Conservation (phyloP, 495 filamentous ascomycete species). For the Talaromyces adpressus region DNA sequence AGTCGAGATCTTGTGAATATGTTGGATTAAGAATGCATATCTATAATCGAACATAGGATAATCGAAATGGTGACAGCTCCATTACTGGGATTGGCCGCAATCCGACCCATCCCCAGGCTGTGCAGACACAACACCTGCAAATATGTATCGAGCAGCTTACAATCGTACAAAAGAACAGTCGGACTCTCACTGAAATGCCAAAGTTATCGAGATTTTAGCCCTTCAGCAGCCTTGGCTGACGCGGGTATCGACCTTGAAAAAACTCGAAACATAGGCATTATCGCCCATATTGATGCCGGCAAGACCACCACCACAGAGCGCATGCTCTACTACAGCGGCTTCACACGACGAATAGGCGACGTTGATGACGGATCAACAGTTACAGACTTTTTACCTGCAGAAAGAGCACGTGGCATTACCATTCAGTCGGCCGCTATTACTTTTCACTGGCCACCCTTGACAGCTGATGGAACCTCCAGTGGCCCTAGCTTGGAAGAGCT, state of each 20-base stretch:
- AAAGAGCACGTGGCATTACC: constrained; percentile 89
- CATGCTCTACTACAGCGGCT: constrained; percentile 96
- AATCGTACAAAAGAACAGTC: not conserved
- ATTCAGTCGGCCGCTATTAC: constrained; percentile 97
- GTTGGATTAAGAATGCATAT: too few species aligned
- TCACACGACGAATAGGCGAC: constrained; percentile 84
- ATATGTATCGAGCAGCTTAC: not conserved
- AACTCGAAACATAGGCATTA: constrained; percentile 96
- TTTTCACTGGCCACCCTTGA: constrained; percentile 72
- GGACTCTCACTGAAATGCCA: not conserved
- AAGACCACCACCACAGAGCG: constrained; percentile 99
- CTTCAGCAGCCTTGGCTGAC: not conserved
- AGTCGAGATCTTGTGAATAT: not conserved
- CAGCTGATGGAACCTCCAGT: constrained; percentile 14
- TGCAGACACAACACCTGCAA: not conserved
- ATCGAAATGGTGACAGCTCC: not conserved
- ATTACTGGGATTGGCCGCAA: not conserved
- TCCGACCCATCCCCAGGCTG: constrained; percentile 1
- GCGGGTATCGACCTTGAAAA: constrained; percentile 31
- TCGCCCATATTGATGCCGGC: constrained; percentile 97
- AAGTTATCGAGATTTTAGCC: not conserved
- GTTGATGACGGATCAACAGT: constrained; percentile 97
- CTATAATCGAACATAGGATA: not conserved
- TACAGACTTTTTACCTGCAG: constrained; percentile 94
- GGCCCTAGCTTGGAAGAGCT: constrained; percentile 10